Conservation (phyloP, 225 moss, liverwort and hornwort genomes). For the Pseudisothecium myosuroides region DNA sequence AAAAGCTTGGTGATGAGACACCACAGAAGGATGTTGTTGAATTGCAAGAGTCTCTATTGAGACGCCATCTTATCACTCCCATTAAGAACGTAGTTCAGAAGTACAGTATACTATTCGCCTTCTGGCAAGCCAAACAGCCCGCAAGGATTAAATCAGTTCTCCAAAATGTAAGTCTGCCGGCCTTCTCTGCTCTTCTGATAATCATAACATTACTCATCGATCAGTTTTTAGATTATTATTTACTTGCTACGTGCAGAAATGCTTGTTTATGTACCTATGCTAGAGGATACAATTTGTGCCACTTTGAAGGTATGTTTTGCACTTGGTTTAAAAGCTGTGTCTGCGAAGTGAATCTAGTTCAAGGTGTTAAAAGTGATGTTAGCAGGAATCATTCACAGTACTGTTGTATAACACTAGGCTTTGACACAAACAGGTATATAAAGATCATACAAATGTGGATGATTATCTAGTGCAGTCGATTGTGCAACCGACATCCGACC, state of each 20-base stretch:
- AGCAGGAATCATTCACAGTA: not conserved
- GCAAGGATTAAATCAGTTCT: constrained; percentile 75
- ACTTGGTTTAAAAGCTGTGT: not conserved
- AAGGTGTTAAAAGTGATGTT: not conserved
- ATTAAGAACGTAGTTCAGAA: constrained; percentile 28
- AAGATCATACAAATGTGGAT: constrained; percentile 86
- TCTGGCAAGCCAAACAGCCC: constrained; percentile 97
- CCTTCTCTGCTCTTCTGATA: not conserved
- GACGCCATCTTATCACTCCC: constrained; percentile 48
- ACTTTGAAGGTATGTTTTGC: not conserved
- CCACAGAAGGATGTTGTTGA: constrained; percentile 29
- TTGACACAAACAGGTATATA: constrained; percentile 53
- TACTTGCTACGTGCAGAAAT: not conserved
- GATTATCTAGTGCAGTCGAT: constrained; percentile 86
- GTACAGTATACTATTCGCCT: constrained; percentile 62
- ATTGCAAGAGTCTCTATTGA: constrained; percentile 21
- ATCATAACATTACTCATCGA: not conserved
- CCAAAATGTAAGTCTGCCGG: constrained; percentile 36
- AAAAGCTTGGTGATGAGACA: constrained; percentile 59
- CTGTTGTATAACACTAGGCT: not conserved
- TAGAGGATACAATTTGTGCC: not conserved
- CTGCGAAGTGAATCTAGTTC: not conserved
- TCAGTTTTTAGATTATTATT: not conserved
- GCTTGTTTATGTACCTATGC: not conserved
- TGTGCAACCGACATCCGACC: constrained; percentile 68